These are phyloP conservation scores for Scheffersomyces stambukii DNA, from an alignment of 1,139 yeast species.

Conservation along the genomic window DNA sequence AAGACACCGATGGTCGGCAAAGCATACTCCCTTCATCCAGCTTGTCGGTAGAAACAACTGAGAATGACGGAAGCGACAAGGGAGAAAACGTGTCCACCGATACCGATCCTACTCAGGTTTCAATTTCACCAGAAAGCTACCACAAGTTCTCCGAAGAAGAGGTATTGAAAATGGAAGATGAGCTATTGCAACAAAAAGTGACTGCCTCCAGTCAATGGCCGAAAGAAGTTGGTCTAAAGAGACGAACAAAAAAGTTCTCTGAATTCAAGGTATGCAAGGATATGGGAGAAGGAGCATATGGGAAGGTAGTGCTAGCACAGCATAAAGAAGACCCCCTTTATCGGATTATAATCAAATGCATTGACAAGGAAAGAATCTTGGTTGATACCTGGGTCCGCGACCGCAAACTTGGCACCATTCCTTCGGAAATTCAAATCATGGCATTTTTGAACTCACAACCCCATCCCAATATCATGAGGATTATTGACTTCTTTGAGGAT, in stretches of 20 bases:
- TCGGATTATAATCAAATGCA: constrained; percentile 78
- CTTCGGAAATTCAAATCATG: constrained; percentile 92
- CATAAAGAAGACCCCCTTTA: constrained; percentile 61
- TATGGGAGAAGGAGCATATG: constrained; percentile 97
- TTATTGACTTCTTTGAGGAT: constrained; percentile 91
- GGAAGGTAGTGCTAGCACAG: constrained; percentile 79
- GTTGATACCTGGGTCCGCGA: constrained; percentile 98
- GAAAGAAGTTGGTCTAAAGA: constrained; percentile 49
- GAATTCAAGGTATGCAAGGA: constrained; percentile 71
- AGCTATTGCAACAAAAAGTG: constrained; percentile 31
- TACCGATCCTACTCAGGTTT: too few relatives aligned
- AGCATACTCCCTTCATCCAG: too few relatives aligned
- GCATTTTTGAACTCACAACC: constrained; percentile 69
- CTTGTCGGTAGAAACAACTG: too few relatives aligned
- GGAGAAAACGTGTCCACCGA: too few relatives aligned
- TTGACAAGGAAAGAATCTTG: constrained; percentile 84
- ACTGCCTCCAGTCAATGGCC: constrained; percentile 48
- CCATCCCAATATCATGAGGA: constrained; percentile 81
- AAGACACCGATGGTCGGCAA: too few relatives aligned
- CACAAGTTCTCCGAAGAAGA: constrained; percentile 33
- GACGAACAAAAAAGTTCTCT: constrained; percentile 62
- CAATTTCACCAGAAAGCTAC: constrained; percentile 2
- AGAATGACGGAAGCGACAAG: constrained; percentile 1
- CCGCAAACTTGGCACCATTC: constrained; percentile 84
- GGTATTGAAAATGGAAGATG: constrained; percentile 42